Base-by-base conservation (phyloP, 2,329 filamentous ascomycete species). In the Diaporthe amygdali region DNA sequence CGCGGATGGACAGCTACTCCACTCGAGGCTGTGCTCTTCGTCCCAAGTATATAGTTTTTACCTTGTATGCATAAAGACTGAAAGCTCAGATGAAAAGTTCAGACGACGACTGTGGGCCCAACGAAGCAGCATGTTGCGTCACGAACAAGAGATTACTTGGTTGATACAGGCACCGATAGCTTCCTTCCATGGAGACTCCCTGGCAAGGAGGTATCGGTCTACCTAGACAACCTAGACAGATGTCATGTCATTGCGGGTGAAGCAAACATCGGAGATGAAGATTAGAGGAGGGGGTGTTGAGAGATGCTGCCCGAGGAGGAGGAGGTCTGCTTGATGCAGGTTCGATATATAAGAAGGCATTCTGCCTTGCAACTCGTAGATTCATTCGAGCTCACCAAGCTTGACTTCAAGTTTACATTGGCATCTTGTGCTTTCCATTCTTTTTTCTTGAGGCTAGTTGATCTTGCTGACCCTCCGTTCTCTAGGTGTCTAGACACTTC, bases 401-500 rank as follows among this genome's bases (percentile, higher is more conserved):
- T 63, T 47, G 59, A 34, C 59, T 63, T 63, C 59, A 63, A 41
- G 59, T 47, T 63, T 34, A 63, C 41, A 63, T 8, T 30, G 27
- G 59, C 59, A 63, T 63, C n/a, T 47, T 47, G 41, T 63, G 59
- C 59, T 63, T 63, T 63, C 10, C 59, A 63, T 37, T 63, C 59
- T 63, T 63, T 63, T 47, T 6, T 63, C 59, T 63, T n/a, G 27
- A 63, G 25, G 59, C 27, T 41, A 63, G 41, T 63, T 63, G 59
- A 63, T 63, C 59, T 63, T 47, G 59, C 59, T 63, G 59, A 63
- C 59, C 44, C 22, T 63, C 41, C 59, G 34, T 63, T 63, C 59
- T 63, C 59, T 63, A 34, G 44, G 59, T 63, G 59, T 63, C 59
- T 63, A 34, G 59, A 63, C 59, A 34, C 59, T 30, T 34, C 41